phyloP scores from a whole-genome alignment of 352 stramenopile genomes.

The Thalassiosira exigua region DNA sequence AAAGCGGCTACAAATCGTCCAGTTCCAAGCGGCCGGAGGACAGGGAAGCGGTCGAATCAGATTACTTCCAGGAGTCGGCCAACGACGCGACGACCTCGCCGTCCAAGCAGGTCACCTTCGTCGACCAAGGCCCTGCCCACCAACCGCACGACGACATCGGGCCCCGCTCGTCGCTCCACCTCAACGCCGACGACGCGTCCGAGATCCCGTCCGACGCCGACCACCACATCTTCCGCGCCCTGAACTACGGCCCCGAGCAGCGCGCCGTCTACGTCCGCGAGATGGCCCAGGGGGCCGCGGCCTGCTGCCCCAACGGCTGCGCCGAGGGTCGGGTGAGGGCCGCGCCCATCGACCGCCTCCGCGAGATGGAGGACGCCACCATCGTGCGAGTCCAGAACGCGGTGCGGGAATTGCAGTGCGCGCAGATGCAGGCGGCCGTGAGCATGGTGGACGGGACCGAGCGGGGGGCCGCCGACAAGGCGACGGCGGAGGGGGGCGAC shows the following conservation, averaged over 20 bases:
- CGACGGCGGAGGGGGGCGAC: too few relatives aligned
- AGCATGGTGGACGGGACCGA: conserved; percentile 40
- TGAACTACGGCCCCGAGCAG: conserved; percentile 80
- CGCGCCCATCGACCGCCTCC: conserved; percentile 58
- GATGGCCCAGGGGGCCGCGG: conserved; percentile 77
- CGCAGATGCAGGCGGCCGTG: conserved; percentile 56
- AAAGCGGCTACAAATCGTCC: conserved; percentile 7
- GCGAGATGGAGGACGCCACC: conserved; percentile 69
- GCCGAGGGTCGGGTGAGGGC: conserved; percentile 56
- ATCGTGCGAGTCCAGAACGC: conserved; percentile 61
- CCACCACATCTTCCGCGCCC: conserved; percentile 37
- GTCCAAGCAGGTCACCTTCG: conserved; percentile 37
- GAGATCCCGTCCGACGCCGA: conserved; percentile 44
- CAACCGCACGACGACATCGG: conserved; percentile 21
- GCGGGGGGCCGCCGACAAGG: background rate
- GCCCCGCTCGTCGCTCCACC: conserved; percentile 18
- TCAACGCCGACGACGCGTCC: conserved; percentile 18
- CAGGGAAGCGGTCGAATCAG: background rate
- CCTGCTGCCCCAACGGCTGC: conserved; percentile 80
- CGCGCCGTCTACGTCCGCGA: conserved; percentile 79
- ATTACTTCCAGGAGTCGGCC: too few relatives aligned
- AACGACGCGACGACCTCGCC: too few relatives aligned
- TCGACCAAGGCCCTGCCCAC: conserved; percentile 33
- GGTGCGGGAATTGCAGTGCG: conserved; percentile 61
- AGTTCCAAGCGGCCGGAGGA: background rate